Evolutionary conservation across 2,329 filamentous ascomycete genomes (phyloP), one percentile per base, ranked within the genome.

Genomic region (Venturia carpophila): DNA sequence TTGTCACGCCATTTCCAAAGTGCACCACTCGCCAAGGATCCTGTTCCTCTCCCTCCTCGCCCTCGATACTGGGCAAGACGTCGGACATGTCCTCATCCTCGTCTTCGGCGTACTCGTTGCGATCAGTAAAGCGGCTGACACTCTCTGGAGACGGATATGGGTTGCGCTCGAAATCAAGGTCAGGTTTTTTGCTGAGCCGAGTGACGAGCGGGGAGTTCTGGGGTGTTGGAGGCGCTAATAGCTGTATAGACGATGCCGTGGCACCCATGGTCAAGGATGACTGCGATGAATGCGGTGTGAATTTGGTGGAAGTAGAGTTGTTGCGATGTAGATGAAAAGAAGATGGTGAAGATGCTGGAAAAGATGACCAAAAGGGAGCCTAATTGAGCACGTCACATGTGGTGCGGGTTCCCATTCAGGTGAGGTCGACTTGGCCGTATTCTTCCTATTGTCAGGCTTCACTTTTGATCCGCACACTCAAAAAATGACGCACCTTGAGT

Each of bases 381-480:
- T n/a, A 49, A 49, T 4, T 34, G 30, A 19, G 27, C 19, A 15
- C 30, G 52, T 58, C 52, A 58, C 52, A 58, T 37, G 30, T 34
- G 52, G 21, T 37, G 27, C 15, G 19, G 27, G 30, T 58, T 9
- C 30, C 52, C 37, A 58, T 37, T 37, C 5, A 37, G n/a, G 30
- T 58, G 52, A 58, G 30, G 52, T 5, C 52, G 30, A 37, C 37
- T 37, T n/a, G 15, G 17, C 24, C 37, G 15, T 37, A 21, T 58
- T 58, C 27, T 37, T 58, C 52, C 52, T 58, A 58, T 37, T 58
- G 30, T 58, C 52, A 58, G 52, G 3, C 52, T 58, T 58, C 30
- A 37, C 52, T 37, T 58, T 58, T 10, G 30, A 58, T 58, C 45
- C n/a, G n/a, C 45, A 27, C 21, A 27, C 13, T n/a, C 19, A 9